Conservation (phyloP, 768 basidiomycete species). For the Butyriboletus loyo region DNA sequence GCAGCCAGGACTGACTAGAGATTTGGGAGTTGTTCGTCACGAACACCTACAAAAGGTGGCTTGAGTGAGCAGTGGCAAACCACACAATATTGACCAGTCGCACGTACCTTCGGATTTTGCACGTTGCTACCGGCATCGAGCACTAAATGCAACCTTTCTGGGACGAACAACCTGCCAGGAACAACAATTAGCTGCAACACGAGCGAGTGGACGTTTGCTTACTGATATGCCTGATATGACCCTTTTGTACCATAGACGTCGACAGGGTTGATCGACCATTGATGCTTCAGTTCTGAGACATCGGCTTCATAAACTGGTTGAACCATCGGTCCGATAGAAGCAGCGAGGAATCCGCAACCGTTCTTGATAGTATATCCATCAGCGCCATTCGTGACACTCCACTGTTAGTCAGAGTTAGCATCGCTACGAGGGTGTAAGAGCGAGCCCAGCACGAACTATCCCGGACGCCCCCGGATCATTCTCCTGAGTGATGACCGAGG, state of each 20-base stretch:
- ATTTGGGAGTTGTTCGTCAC: slow-evolving; percentile 1
- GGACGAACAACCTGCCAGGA: background rate
- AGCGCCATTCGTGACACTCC: too few species aligned
- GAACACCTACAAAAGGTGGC: background rate
- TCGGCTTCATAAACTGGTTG: background rate
- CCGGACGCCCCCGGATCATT: background rate
- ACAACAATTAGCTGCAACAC: background rate
- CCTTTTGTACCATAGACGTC: background rate
- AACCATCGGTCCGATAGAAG: background rate
- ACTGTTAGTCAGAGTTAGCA: background rate
- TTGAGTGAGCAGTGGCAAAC: background rate
- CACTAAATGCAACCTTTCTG: background rate
- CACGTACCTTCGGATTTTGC: background rate
- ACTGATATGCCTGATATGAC: background rate
- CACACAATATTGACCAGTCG: too few species aligned
- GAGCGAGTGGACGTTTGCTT: background rate
- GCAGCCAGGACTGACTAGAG: slow-evolving; percentile 3
- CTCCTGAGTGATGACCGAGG: too few species aligned
- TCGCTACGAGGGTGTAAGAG: background rate
- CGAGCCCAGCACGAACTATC: background rate
- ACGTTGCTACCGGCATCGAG: background rate
- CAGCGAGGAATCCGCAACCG: background rate
- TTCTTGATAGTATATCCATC: background rate
- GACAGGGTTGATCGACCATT: too few species aligned
- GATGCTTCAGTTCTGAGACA: too few species aligned